Evolutionary conservation across 2,329 filamentous ascomycete species (phyloP), one percentile per base, ranked within the genome.

Genomic region (Xylogone sp.): DNA sequence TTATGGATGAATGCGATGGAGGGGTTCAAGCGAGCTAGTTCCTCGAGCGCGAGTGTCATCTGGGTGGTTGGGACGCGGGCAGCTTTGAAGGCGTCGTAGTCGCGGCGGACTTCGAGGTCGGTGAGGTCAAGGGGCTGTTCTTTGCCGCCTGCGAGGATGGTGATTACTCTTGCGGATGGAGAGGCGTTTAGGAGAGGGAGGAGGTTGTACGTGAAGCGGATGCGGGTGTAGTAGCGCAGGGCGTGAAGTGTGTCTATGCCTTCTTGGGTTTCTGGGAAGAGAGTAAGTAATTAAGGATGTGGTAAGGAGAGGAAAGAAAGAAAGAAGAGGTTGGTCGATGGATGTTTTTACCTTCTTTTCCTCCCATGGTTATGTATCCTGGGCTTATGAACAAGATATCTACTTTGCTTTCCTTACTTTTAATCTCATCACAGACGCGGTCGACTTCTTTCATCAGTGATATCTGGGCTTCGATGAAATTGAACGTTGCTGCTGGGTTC

Each of bases 211-310:
- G 76, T 69, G 60, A 85, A 79, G 43, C 79, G 78, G 49, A 79
- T 71, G 12, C 82, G 81, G 1, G 77, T 71, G 66, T 86, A 85
- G 65, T 79, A 79, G 10, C 71, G 69, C 16, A 85, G 70, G 7
- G 75, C 71, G 21, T 75, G 71, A 27, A 75, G 71, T 22, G 73
- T 69, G 48, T 81, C 73, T 2, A 87, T 69, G 2, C 78, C 79
- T 64, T 87, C 83, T 0, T 67, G 48, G 0, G 81, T 83, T 53
- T 83, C 82, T 67, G 20, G 44, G 10, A n/a, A 16, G 19, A 20
- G 19, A 21, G 18, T 78, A 20, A 50, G 43, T 48, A 3, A 21
- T 3, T 9, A 22, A 16, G 12, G 19, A 6, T 21, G 39, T 65
- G 64, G 46, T 66, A 59, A 46, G 53, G 27, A 22, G 24, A 16